These are phyloP conservation scores for Metarhizium rileyi DNA, from an alignment of 2,329 filamentous ascomycete species.

Conservation along the genomic window DNA sequence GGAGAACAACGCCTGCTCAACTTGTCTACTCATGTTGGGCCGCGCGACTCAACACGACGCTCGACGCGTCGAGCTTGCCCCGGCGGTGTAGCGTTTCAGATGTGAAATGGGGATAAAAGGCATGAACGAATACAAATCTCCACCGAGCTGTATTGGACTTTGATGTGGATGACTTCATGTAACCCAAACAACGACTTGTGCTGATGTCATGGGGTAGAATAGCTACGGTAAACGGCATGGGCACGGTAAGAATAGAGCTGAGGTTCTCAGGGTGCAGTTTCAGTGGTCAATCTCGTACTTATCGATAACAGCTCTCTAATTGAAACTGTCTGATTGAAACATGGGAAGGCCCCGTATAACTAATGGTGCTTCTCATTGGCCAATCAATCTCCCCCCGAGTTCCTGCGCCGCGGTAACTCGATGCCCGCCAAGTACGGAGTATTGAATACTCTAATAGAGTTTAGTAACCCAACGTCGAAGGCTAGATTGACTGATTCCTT, in stretches of 20 bases:
- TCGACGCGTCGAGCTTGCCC: background rate
- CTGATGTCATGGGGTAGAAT: background rate
- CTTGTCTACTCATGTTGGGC: slow-evolving; percentile 60
- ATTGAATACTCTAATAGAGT: too few relatives aligned
- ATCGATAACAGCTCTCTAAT: background rate
- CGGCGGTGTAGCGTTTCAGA: background rate
- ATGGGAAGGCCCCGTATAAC: too few relatives aligned
- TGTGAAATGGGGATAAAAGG: background rate
- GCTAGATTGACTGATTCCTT: background rate
- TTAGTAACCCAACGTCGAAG: background rate
- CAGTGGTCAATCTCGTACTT: too few relatives aligned
- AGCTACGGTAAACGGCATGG: too few relatives aligned
- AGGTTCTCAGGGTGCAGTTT: too few relatives aligned
- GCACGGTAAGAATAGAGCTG: too few relatives aligned
- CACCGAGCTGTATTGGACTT: background rate
- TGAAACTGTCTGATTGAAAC: too few relatives aligned
- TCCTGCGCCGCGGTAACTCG: too few relatives aligned
- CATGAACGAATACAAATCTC: background rate
- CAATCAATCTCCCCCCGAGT: too few relatives aligned
- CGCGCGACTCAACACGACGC: background rate
- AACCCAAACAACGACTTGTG: background rate
- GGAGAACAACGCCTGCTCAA: slow-evolving; percentile 64
- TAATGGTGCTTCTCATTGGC: too few relatives aligned
- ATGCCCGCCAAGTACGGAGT: too few relatives aligned
- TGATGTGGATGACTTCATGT: background rate